phyloP scores from a whole-genome alignment of 352 stramenopile species.

The Globisporangium nagaii region DNA sequence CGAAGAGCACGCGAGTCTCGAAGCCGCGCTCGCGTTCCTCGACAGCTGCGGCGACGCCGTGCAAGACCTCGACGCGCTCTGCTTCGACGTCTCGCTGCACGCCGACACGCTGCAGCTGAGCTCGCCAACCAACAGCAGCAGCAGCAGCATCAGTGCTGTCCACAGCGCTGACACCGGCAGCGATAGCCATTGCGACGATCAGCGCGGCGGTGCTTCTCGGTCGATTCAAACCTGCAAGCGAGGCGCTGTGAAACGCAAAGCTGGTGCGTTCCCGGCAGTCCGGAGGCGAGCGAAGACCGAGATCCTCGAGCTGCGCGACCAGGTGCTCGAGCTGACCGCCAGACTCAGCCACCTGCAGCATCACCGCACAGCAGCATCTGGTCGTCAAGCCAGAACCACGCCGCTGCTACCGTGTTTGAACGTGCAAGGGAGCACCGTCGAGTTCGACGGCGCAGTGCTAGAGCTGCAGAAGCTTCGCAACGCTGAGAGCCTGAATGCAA shows the following conservation, averaged over 20 bases:
- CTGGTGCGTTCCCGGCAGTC: too few relatives aligned
- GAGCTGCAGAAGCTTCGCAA: constrained; percentile 37
- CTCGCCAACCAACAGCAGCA: neutral
- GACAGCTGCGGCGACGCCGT: constrained; percentile 7
- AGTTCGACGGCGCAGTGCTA: constrained; percentile 22
- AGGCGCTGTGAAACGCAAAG: neutral
- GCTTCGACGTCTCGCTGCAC: neutral
- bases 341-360: neutral
- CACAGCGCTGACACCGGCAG: too few relatives aligned
- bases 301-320: constrained; percentile 2
- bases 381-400: too few relatives aligned
- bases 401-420: neutral
- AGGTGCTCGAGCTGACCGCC: neutral
- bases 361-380: too few relatives aligned
- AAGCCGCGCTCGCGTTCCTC: constrained; percentile 18
- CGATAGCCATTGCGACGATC: neutral
- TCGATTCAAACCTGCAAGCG: neutral
- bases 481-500: constrained; percentile 30
- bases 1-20: constrained; percentile 12
- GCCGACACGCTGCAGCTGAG: neutral
- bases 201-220: too few relatives aligned
- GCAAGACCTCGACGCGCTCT: neutral
- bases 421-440: constrained; percentile 12
- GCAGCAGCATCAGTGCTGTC: too few relatives aligned
- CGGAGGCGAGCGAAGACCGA: neutral